Conservation (phyloP, 345 rosid genomes). For the Eutrema heterophyllum region DNA sequence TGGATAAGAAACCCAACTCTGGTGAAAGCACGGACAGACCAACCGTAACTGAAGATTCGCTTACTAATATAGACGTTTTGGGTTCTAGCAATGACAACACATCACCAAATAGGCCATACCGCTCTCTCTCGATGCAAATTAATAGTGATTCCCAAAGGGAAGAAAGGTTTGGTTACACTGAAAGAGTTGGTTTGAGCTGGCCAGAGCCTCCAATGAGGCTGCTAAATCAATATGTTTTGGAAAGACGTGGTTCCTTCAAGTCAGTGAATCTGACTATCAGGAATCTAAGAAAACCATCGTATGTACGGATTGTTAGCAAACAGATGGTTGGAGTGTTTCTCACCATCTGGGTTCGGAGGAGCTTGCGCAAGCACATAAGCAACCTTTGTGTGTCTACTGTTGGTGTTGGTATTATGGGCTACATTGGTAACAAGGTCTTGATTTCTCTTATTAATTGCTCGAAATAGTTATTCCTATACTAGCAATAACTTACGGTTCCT, state of each 20-base stretch:
- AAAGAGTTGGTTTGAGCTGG: conserved; percentile 71
- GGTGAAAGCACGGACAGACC: conserved; percentile 16
- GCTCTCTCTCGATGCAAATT: conserved; percentile 40
- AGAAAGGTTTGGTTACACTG: conserved; percentile 48
- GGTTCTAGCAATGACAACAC: conserved; percentile 22
- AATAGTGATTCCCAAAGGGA: conserved; percentile 49
- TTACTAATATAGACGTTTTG: conserved; percentile 2
- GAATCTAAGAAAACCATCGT: conserved; percentile 60
- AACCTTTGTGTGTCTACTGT: conserved; percentile 80
- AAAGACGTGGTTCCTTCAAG: conserved; percentile 52
- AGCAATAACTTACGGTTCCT: not conserved
- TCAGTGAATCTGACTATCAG: conserved; percentile 44
- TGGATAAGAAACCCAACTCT: conserved; percentile 42
- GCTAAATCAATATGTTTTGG: conserved; percentile 51
- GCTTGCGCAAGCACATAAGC: conserved; percentile 80
- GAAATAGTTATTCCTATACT: not conserved
- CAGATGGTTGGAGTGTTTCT: conserved; percentile 94
- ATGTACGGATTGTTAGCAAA: conserved; percentile 78
- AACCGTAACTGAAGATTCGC: not conserved
- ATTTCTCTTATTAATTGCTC: conserved; percentile 12
- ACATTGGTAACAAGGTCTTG: conserved; percentile 89
- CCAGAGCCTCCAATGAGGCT: conserved; percentile 70
- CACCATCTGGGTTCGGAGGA: conserved; percentile 82
- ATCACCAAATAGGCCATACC: conserved; percentile 50
- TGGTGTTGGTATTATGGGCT: conserved; percentile 96